Evolutionary conservation across 768 basidiomycete genomes (phyloP), one percentile per base, ranked within the genome.

Genomic region (Coprinellus aureogranulatus): DNA sequence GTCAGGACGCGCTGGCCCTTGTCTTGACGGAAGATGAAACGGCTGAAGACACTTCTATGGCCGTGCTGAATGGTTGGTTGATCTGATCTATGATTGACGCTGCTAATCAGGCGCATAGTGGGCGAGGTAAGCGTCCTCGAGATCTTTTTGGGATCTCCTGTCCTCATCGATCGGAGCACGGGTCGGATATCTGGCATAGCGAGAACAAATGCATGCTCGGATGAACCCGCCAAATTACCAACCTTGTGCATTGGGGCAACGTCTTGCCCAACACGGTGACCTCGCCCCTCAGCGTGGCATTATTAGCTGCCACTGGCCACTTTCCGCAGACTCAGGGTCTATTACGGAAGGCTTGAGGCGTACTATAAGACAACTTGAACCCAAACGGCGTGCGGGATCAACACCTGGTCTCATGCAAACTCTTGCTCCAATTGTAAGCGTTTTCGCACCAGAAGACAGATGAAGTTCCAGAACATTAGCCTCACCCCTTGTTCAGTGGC

Each of bases 71-170:
- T 37, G 31, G 34, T 52, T n/a, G n/a, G n/a, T 52, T 52, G 50
- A 52, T 52, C 50, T 52, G 31, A 52, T 52, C n/a, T 23, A 39
- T 34, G 50, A 52, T 52, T 34, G 50, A 23, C 50, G 34, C 50
- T 22, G 30, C 50, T 52, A 37, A 52, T 52, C 50, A 34, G 12
- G 9, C n/a, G 41, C 37, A 39, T 22, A 16, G 41, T 10, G 14
- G 20, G 20, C 41, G 20, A 44, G 18, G 16, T 16, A 34, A 34
- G 8, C 34, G 34, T 34, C 34, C 34, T 34, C 34, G 8, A 34
- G 34, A 34, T 6, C 34, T 14, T 6, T 6, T 34, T 6, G 34
- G 34, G 34, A 34, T 6, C n/a, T n/a, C n/a, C n/a, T n/a, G n/a
- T n/a, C n/a, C n/a, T n/a, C n/a, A n/a, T n/a, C n/a, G n/a, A n/a